Percentiles rank a stretch among this genome's conserved stretches.
These are phyloP conservation scores for Lithocarpus polystachyus DNA, from an alignment of 306 rosid genomes.

Conservation along the genomic window DNA sequence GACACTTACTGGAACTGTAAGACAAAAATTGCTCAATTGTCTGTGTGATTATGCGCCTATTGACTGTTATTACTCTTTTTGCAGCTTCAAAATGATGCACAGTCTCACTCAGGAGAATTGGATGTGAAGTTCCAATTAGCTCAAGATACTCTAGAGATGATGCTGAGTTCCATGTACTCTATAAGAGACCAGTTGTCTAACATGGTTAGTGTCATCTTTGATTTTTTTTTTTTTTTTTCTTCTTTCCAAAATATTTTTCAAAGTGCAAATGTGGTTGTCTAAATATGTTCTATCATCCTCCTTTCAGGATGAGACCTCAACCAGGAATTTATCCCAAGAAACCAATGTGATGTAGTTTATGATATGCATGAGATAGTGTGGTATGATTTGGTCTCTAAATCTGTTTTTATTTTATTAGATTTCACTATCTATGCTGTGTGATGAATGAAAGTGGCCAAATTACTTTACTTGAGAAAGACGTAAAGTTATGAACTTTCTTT, in stretches of 20 bases:
- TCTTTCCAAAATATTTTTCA: background rate
- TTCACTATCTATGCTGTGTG: background rate
- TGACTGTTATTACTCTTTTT: conserved; percentile 6
- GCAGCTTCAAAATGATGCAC: conserved; percentile 58
- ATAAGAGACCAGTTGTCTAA: conserved; percentile 56
- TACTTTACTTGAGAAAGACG: background rate
- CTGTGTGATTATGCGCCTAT: background rate
- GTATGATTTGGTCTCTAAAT: conserved; percentile 18
- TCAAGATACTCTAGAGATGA: conserved; percentile 43
- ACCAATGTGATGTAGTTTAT: conserved; percentile 22
- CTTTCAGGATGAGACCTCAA: conserved; percentile 45
- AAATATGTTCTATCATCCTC: conserved; percentile 5
- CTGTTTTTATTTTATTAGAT: background rate
- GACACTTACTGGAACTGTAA: background rate
- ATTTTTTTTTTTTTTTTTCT: background rate
- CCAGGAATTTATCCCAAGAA: conserved; percentile 19
- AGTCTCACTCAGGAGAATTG: conserved; percentile 37
- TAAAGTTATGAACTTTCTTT: background rate
- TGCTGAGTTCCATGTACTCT: conserved; percentile 55
- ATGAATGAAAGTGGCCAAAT: conserved; percentile 2
- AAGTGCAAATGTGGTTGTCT: background rate
- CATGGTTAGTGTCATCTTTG: conserved; percentile 26
- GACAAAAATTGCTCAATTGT: background rate
- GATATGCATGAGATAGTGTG: conserved; percentile 4
- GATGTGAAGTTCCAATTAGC: conserved; percentile 60